phyloP scores from a whole-genome alignment of 2,329 filamentous ascomycete species.

The Penicillium janthinellum region DNA sequence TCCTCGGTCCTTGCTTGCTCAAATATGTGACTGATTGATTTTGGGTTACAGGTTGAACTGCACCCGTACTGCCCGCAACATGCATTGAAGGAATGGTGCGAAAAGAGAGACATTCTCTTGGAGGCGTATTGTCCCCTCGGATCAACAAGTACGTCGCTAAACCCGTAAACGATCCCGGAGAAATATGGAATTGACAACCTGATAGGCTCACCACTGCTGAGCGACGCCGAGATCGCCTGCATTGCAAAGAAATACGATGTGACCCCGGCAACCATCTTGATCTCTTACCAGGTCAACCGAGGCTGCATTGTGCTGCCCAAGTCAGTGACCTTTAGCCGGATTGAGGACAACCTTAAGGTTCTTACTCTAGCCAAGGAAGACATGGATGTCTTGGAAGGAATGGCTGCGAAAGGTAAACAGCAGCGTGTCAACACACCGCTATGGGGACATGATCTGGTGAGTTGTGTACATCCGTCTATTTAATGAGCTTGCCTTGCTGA shows the following conservation, averaged over 20 bases:
- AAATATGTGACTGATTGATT: too few species aligned
- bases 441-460: conserved; percentile 34
- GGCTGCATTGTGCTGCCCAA: conserved; percentile 20
- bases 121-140: conserved; percentile 41
- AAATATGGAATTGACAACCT: too few species aligned
- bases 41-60: conserved; percentile 34
- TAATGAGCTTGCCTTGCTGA: too few species aligned
- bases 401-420: conserved; percentile 36
- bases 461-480: too few species aligned
- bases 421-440: conserved; percentile 39
- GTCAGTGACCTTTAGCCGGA: conserved; percentile 4
- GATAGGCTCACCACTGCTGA: conserved; percentile 18
- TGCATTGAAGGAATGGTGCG: conserved; percentile 39
- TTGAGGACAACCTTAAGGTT: conserved; percentile 1
- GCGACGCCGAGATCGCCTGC: conserved; percentile 11
- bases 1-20: too few species aligned
- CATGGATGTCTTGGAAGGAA: conserved; percentile 28
- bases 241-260: conserved; percentile 18
- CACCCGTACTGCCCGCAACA: conserved; percentile 45
- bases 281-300: conserved; percentile 20
- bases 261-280: conserved; percentile 14
- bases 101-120: conserved; percentile 37
- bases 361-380: conserved; percentile 15
- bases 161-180: neutral
- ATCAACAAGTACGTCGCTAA: conserved; percentile 3